A percentile compares a stretch with the other conserved stretches of the same genome.
Conservation (phyloP, 352 stramenopile species). For the Phytophthora kernoviae region DNA sequence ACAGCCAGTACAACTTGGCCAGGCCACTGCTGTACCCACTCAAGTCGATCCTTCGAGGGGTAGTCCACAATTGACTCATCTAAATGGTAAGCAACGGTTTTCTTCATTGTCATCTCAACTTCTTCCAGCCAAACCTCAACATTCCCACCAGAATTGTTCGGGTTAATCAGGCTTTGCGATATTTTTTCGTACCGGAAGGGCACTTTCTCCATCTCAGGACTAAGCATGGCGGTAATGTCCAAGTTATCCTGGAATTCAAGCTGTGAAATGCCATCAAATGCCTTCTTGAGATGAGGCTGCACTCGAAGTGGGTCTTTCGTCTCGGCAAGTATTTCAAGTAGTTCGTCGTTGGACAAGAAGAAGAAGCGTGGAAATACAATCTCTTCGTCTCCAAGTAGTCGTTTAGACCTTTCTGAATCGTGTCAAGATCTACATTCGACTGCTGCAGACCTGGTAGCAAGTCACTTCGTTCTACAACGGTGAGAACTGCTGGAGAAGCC, state of each 20-base stretch:
- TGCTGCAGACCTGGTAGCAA: constrained; percentile 86
- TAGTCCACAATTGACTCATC: constrained; percentile 89
- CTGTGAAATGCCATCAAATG: constrained; percentile 92
- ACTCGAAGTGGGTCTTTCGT: constrained; percentile 94
- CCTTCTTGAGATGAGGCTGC: constrained; percentile 95
- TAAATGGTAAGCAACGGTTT: constrained; percentile 79
- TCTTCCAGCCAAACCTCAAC: constrained; percentile 91
- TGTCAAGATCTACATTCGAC: constrained; percentile 93
- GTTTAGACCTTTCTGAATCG: constrained; percentile 94
- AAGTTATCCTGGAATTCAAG: constrained; percentile 93
- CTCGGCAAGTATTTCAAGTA: constrained; percentile 93
- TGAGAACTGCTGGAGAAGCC: constrained; percentile 68
- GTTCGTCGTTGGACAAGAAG: constrained; percentile 93
- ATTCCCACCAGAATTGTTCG: constrained; percentile 93
- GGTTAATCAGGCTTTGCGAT: constrained; percentile 91
- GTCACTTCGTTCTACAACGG: constrained; percentile 77
- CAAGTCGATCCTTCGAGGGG: constrained; percentile 81
- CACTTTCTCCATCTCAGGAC: constrained; percentile 88
- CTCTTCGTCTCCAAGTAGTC: constrained; percentile 93
- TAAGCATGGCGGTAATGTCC: constrained; percentile 92
- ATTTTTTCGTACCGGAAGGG: constrained; percentile 90
- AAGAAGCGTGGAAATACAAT: constrained; percentile 93
- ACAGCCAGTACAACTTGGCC: constrained; percentile 93
- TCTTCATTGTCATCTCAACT: constrained; percentile 88
- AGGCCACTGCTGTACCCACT: constrained; percentile 93